Percentiles rank a stretch among this genome's conserved stretches.
Conservation (phyloP, 495 filamentous ascomycete genomes). For the Xylona heveae region DNA sequence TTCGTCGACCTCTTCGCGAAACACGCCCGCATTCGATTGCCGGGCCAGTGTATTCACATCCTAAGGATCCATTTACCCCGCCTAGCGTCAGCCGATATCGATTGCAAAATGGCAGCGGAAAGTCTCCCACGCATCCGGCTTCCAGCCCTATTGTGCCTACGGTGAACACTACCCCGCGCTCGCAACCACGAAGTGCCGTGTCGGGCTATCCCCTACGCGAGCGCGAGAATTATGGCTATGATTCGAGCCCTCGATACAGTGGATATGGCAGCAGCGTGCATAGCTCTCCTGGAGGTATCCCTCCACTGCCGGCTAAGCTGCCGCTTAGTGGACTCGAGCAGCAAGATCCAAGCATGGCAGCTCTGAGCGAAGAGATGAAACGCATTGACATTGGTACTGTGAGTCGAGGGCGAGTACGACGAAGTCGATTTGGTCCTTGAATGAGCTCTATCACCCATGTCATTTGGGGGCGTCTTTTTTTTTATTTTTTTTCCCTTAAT, state of each 20-base stretch:
- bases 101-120: constrained; percentile 26
- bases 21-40: constrained; percentile 6
- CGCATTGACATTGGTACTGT: constrained; percentile 56
- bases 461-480: too few relatives aligned
- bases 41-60: constrained; percentile 6
- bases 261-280: constrained; percentile 4
- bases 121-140: constrained; percentile 4
- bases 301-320: constrained; percentile 53
- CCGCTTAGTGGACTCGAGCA: constrained; percentile 21
- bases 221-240: constrained; percentile 14
- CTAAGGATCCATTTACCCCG: constrained; percentile 14
- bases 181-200: constrained; percentile 4
- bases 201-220: constrained; percentile 12
- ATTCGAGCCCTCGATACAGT: too few relatives aligned
- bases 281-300: constrained; percentile 8
- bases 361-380: constrained; percentile 60
- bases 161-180: constrained; percentile 5
- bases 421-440: too few relatives aligned
- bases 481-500: too few relatives aligned
- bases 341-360: constrained; percentile 28
- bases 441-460: too few relatives aligned
- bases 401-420: constrained; percentile 2
- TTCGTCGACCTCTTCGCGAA: constrained; percentile 1
- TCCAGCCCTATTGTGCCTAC: constrained; percentile 11
- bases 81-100: constrained; percentile 25